Evolutionary conservation across 2,329 filamentous ascomycete genomes (phyloP), one percentile per base, ranked within the genome.

Genomic region (Sordariomycetes sp.): DNA sequence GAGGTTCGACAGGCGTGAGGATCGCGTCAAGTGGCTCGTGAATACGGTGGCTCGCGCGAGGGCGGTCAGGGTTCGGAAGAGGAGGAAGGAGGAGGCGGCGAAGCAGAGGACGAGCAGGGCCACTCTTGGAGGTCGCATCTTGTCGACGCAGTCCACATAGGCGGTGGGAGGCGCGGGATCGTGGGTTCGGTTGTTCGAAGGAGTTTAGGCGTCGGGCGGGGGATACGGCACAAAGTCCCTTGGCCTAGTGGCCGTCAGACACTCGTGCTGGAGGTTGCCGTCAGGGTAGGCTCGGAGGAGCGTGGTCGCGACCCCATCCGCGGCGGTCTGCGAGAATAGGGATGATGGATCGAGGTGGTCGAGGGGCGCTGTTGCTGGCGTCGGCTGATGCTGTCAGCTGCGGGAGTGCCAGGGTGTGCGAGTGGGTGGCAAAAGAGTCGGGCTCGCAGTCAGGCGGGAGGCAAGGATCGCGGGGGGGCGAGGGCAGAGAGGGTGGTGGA

Each of bases 41-140:
- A 54, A 43, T n/a, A 43, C 32, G 48, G 32, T 40, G 12, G 24
- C 22, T 57, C 65, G 68, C 35, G 65, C 67, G 58, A 67, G 61
- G n/a, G 78, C 74, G 51, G 71, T 72, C 64, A 82, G 66, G 60
- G 78, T 74, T 62, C 80, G 79, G 66, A 76, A 79, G 61, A 82
- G 69, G 65, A 83, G 73, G 68, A 83, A 81, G 64, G 83, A 70
- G 57, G 76, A 77, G 53, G 77, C 76, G 65, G 75, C 71, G 65
- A 76, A 74, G 69, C 81, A 82, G 66, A 82, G 70, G 61, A 76
- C 71, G 66, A 83, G 73, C 59, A 82, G 78, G 65, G 74, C 73
- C 63, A 82, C 73, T 64, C 79, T 76, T 59, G 79, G 78, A 51
- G 79, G 73, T 63, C 79, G 77, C 79, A 82, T 82, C 62, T 65